Conservation (phyloP, 306 rosid genomes). For the Begonia peltatifolia region DNA sequence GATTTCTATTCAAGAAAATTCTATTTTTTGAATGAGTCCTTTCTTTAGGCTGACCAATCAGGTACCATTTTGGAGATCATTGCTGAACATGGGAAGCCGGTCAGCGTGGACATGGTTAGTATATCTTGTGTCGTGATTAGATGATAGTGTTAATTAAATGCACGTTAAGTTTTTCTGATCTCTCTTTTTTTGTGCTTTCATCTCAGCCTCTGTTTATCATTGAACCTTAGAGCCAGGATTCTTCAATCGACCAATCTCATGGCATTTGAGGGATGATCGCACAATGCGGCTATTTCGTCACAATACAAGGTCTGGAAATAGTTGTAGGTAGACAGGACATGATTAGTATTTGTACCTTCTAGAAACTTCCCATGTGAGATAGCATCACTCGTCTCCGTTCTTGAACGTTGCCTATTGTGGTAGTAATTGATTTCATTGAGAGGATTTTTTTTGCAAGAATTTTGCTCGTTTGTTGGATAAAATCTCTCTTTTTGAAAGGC, state of each 20-base stretch:
- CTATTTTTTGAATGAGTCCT: background rate
- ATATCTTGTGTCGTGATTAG: constrained; percentile 1
- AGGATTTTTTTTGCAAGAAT: too few relatives aligned
- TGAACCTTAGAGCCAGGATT: constrained; percentile 29
- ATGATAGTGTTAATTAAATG: background rate
- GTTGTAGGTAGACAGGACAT: background rate
- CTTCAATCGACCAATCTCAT: too few relatives aligned
- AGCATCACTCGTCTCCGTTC: too few relatives aligned
- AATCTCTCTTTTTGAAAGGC: too few relatives aligned
- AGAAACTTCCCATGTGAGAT: too few relatives aligned
- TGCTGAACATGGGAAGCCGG: constrained; percentile 42
- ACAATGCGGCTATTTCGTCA: too few relatives aligned
- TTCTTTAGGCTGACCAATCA: constrained; percentile 55
- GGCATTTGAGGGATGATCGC: too few relatives aligned
- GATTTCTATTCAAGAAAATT: too few relatives aligned
- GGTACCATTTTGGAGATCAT: constrained; percentile 54
- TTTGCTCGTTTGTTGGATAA: too few relatives aligned
- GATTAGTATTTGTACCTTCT: too few relatives aligned
- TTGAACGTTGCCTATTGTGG: too few relatives aligned
- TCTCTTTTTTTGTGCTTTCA: constrained; percentile 8
- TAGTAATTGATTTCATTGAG: too few relatives aligned
- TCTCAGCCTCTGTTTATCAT: constrained; percentile 60
- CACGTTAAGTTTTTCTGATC: constrained; percentile 4
- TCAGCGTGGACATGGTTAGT: constrained; percentile 49
- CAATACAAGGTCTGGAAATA: background rate